Evolutionary conservation across 768 basidiomycete species (phyloP), one percentile per base, ranked within the genome.

Genomic region (Lactarius sp.): DNA sequence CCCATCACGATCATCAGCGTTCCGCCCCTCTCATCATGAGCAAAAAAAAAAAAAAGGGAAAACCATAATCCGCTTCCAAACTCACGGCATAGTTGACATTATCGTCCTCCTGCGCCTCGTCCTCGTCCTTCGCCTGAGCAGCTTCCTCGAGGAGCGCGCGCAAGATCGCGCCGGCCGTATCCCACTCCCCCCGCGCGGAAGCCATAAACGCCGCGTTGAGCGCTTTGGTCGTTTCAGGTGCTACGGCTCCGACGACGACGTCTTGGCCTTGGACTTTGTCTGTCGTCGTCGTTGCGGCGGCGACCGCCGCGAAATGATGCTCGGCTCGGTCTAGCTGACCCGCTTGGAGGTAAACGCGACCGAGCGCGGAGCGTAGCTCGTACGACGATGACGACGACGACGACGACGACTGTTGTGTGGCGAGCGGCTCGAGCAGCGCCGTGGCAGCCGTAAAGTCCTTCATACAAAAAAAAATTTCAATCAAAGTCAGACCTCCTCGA

Each of bases 371-470:
- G 54, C 83, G 84, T 9, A 93, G 76, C 20, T 81, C 78, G 13
- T 51, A 10, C 52, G 52, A 36, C 52, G 16, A 36, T 1, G 2
- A 2, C 16, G 20, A 2, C 20, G n/a, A 10, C 52, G 52, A 36
- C 52, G 16, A 36, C 6, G 2, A 2, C 16, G 20, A 2, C 20
- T 34, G 41, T 0, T 59, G 63, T 39, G 36, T 71, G 69, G 84
- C 88, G 16, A 93, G 80, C 4, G 88, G 87, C 64, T 83, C 81
- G 31, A 94, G 83, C 18, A 92, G 75, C 58, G 76, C 81, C 7
- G 84, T 77, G 0, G 91, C 90, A 4, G 88, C 87, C 50, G 81
- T 75, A 66, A 79, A 85, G 69, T 93, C 90, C 88, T 90, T 62
- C 20, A 39, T 18, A 39, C 27, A 27, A 27, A 27, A 27, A 27